Percentiles rank a stretch among this genome's conserved stretches.
Evolutionary conservation across 2,329 filamentous ascomycete species (phyloP).

Genomic region (Teratosphaeriaceae sp.): DNA sequence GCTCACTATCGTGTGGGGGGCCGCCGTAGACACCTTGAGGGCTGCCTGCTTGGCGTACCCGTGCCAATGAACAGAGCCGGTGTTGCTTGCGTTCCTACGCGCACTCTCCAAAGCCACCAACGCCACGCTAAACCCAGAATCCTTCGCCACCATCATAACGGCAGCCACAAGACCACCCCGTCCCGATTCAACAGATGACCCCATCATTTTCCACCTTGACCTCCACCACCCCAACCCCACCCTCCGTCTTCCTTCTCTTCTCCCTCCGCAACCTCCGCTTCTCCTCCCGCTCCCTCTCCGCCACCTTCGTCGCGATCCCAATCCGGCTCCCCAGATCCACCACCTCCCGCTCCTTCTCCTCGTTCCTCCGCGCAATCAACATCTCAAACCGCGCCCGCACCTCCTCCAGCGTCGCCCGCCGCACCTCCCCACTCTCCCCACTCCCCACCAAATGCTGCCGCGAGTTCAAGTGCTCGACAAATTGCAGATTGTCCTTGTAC

Average conservation of each 20-base stretch:
- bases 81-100: not conserved
- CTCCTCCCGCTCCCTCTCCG: slow-evolving; percentile 52
- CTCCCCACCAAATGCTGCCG: slow-evolving; percentile 82
- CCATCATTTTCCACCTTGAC: slow-evolving; percentile 44
- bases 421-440: slow-evolving; percentile 86
- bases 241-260: slow-evolving; percentile 55
- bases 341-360: slow-evolving; percentile 57
- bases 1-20: no score
- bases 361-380: slow-evolving; percentile 58
- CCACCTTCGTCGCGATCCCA: slow-evolving; percentile 60
- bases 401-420: slow-evolving; percentile 67
- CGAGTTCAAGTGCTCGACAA: slow-evolving; percentile 89
- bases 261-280: slow-evolving; percentile 56
- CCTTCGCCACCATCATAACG: no score
- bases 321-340: slow-evolving; percentile 55
- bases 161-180: not conserved
- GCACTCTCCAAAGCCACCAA: slow-evolving; percentile 1
- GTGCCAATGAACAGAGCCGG: no score
- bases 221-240: slow-evolving; percentile 36
- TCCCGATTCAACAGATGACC: slow-evolving; percentile 27
- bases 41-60: no score
- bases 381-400: slow-evolving; percentile 69
- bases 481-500: slow-evolving; percentile 94
- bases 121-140: slow-evolving; percentile 5
- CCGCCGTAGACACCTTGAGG: no score